Evolutionary conservation across 176 grass and related monocot species (phyloP), one percentile per base, ranked within the genome.

Genomic region (Juncus effusus): DNA sequence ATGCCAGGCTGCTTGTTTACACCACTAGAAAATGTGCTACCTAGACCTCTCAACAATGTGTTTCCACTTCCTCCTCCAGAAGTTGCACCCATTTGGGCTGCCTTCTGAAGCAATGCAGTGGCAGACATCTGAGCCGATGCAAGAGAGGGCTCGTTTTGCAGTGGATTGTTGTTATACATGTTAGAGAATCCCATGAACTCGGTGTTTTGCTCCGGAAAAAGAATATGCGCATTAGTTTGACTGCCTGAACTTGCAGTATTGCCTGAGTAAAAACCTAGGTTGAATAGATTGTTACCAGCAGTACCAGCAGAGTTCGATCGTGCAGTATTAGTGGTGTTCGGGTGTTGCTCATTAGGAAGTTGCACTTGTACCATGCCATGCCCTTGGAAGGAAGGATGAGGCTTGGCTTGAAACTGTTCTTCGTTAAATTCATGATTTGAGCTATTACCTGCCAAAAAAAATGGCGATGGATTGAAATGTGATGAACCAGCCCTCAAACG

Each of bases 51-150:
- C 13, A 90, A 42, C 64, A 96, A 74, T 28, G 75, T 67, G 45
- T 50, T 80, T 1, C 62, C 69, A 1, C 45, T 67, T 3, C 69
- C 16, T 35, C 83, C 74, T 53, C 83, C 83, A 13, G 78, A 74
- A n/a, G 79, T 87, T 16, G 83, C 86, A 10, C 85, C 94, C 83
- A 99, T 93, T 72, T 93, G 89, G 0, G 95, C 80, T 0, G 95
- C 95, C 69, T 90, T 99, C 76, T 93, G 83, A 53, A 99, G 76
- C 4, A 99, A 83, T 54, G 95, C 95, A 1, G 95, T 99, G 4
- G 95, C 89, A 1, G 95, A 93, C 83, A 93, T 93, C 80, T 89
- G 85, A 37, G 88, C 68, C 36, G 62, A 51, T 1, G 53, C 63
- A 39, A 40, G 56, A 0, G 77, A 40, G 7, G 38, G 4, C 53